Evolutionary conservation across 139 green algal genomes (phyloP).

Genomic region (Coelastrella sp.): DNA sequence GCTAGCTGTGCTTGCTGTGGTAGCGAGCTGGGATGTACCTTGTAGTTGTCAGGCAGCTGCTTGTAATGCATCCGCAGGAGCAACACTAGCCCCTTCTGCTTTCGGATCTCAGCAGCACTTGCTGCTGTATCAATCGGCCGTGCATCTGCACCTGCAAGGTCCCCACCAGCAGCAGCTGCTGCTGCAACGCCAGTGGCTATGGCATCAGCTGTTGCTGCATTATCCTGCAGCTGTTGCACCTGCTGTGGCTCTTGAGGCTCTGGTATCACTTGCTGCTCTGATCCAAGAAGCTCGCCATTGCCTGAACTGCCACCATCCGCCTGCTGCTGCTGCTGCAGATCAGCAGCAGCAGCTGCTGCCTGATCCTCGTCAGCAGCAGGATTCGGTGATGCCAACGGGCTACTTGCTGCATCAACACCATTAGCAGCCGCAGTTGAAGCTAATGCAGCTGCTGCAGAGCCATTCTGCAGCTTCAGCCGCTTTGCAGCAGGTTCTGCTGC

Average conservation of each 20-base stretch:
- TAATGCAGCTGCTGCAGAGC: not conserved
- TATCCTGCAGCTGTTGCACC: conserved; percentile 22
- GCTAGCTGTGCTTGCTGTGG: conserved; percentile 19
- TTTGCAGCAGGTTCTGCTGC: not conserved
- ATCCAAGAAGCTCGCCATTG: not conserved
- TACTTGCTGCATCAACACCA: not conserved
- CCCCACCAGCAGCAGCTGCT: not conserved
- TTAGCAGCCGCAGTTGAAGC: not conserved
- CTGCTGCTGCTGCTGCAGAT: conserved; percentile 4
- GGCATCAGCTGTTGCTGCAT: not conserved
- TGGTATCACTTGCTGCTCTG: not conserved
- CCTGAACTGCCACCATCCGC: not conserved
- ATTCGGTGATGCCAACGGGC: not conserved
- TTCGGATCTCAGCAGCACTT: conserved; percentile 1
- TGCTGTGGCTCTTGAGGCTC: not conserved
- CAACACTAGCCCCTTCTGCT: conserved; percentile 14
- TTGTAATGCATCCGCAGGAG: conserved; percentile 15
- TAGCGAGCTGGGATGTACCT: conserved; percentile 3
- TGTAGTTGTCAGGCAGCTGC: conserved; percentile 26
- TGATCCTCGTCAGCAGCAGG: not conserved
- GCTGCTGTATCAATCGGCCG: conserved; percentile 4
- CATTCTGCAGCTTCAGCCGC: too few species aligned
- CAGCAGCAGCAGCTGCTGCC: not conserved
- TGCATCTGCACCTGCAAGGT: not conserved
- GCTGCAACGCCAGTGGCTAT: conserved; percentile 5